Conservation (phyloP, 2,329 filamentous ascomycete genomes). For the Fusarium sp. region DNA sequence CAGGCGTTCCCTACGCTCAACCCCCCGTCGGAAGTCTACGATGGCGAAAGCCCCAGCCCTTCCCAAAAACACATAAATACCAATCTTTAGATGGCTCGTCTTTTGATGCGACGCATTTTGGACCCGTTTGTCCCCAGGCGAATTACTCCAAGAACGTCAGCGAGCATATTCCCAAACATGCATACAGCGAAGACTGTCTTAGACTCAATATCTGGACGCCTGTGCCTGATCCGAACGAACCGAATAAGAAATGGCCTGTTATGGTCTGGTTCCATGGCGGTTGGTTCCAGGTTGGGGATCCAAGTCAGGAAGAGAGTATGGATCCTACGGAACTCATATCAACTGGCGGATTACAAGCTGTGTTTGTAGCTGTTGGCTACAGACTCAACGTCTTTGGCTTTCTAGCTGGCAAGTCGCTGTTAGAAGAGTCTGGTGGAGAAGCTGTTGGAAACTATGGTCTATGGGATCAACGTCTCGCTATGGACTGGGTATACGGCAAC, state of each 20-base stretch:
- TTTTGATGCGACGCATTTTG: not conserved
- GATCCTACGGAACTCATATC: constrained; percentile 55
- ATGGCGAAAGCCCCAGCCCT: not conserved
- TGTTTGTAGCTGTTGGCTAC: constrained; percentile 2
- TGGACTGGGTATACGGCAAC: constrained; percentile 7
- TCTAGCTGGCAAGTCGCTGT: not conserved
- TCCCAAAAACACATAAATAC: not conserved
- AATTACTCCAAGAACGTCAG: constrained; percentile 18
- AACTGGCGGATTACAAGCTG: constrained; percentile 13
- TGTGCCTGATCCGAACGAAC: not conserved
- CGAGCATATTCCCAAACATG: constrained; percentile 10
- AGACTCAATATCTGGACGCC: constrained; percentile 2
- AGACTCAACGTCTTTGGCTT: constrained; percentile 14
- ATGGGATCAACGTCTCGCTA: constrained; percentile 13
- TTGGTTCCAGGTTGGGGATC: constrained; percentile 58
- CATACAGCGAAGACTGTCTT: constrained; percentile 10
- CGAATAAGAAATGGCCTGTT: constrained; percentile 41
- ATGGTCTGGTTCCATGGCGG: constrained; percentile 55
- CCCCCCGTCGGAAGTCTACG: constrained; percentile 42
- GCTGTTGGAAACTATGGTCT: constrained; percentile 8
- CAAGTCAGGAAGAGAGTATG: constrained; percentile 53
- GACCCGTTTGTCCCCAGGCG: not conserved
- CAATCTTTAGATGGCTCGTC: not conserved
- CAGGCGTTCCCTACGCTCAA: constrained; percentile 52
- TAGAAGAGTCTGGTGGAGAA: not conserved